Conservation (phyloP, 345 rosid genomes). For the Sonneratia alba region DNA sequence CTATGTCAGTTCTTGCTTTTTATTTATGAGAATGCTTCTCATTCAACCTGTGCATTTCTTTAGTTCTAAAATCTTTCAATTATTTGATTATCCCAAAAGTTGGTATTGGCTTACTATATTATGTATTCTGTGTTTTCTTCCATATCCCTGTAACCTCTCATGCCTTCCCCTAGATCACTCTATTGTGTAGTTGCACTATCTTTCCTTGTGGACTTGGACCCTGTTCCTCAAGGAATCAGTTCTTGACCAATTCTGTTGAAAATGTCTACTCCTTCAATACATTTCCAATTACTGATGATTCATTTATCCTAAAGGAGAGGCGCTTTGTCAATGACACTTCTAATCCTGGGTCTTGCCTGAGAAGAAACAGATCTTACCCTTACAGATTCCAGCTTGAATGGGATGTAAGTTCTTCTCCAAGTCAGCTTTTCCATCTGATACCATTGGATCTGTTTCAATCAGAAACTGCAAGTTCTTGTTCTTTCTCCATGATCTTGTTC, state of each 20-base stretch:
- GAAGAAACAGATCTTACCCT: constrained; percentile 31
- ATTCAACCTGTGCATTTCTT: background rate
- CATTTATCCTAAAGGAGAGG: constrained; percentile 26
- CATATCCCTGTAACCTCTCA: background rate
- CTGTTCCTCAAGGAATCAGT: background rate
- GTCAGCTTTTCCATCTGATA: background rate
- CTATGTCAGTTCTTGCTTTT: background rate
- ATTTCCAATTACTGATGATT: background rate
- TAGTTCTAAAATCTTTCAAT: background rate
- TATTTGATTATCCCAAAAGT: background rate
- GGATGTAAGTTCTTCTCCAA: constrained; percentile 45
- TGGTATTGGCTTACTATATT: background rate
- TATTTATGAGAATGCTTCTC: background rate
- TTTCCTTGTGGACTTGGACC: background rate
- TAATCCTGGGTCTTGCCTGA: constrained; percentile 16
- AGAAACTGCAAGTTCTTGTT: background rate
- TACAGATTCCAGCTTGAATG: constrained; percentile 65
- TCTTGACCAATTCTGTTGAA: background rate
- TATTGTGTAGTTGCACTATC: background rate
- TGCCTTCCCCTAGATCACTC: background rate
- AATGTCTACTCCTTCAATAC: background rate
- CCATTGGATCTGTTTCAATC: background rate
- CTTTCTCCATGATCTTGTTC: background rate
- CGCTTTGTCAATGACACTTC: constrained; percentile 22
- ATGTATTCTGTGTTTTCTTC: background rate